A percentile compares a stretch with the other conserved stretches of the same genome.
Conservation (phyloP, 108 stramenopile genomes). For the Nitzschia putrida region DNA sequence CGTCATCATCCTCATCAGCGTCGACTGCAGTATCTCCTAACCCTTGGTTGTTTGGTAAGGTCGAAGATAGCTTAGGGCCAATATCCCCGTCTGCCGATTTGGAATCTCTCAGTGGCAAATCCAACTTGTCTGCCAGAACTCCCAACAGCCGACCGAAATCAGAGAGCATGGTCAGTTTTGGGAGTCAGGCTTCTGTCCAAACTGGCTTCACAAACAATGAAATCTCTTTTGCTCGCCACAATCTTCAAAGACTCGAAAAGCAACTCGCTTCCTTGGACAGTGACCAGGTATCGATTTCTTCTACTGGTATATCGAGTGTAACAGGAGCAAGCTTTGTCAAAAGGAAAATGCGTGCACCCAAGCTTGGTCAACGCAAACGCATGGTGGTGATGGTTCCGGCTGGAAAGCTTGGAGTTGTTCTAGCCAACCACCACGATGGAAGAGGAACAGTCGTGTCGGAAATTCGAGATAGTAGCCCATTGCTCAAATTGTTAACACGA, state of each 20-base stretch:
- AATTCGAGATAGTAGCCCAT: constrained; percentile 31
- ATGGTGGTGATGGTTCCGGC: constrained; percentile 56
- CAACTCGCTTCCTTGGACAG: constrained; percentile 38
- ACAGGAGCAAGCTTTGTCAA: constrained; percentile 23
- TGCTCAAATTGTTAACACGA: constrained; percentile 34
- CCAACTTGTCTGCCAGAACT: constrained; percentile 29
- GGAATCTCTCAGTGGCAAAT: constrained; percentile 76
- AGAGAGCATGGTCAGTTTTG: constrained; percentile 1
- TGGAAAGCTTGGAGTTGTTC: constrained; percentile 73
- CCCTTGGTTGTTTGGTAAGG: constrained; percentile 78
- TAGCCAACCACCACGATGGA: constrained; percentile 58
- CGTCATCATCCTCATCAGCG: constrained; percentile 4
- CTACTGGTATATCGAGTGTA: constrained; percentile 25
- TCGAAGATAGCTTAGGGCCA: constrained; percentile 78
- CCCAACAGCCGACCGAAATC: background rate
- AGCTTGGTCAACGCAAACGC: constrained; percentile 9
- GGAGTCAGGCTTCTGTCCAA: constrained; percentile 1
- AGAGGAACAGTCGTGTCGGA: constrained; percentile 49
- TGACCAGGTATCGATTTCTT: constrained; percentile 16
- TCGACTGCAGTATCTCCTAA: constrained; percentile 47
- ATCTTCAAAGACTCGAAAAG: constrained; percentile 35
- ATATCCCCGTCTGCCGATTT: constrained; percentile 69
- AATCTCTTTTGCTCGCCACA: constrained; percentile 17
- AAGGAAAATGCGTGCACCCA: constrained; percentile 1
- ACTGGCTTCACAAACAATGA: constrained; percentile 6